phyloP scores from a whole-genome alignment of 2,329 filamentous ascomycete species.

The Colletotrichum theobromicola region DNA sequence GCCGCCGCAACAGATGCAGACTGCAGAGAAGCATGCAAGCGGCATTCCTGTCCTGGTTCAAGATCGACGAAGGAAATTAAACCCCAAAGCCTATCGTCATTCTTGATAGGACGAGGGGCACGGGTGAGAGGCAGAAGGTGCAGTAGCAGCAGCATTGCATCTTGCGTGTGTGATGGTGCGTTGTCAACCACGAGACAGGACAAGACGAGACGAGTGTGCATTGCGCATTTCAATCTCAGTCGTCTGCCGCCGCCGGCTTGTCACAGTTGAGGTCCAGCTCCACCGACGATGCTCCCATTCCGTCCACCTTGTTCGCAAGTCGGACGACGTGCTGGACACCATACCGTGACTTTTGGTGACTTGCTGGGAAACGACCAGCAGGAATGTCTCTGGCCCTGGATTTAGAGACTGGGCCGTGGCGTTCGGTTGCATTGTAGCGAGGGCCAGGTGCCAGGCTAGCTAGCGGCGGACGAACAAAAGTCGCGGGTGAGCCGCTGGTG shows the following conservation, averaged over 20 bases:
- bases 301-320: neutral
- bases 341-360: too few relatives aligned
- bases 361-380: neutral
- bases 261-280: neutral
- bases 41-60: constrained; percentile 9
- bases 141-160: neutral
- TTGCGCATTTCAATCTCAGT: neutral
- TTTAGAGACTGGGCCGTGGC: neutral
- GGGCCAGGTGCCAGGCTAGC: neutral
- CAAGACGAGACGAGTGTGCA: constrained; percentile 2
- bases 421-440: neutral
- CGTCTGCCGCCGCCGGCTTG: neutral
- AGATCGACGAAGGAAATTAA: constrained; percentile 16
- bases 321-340: neutral
- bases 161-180: constrained; percentile 5
- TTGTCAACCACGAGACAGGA: constrained; percentile 14
- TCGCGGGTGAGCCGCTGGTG: neutral
- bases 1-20: neutral
- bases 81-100: neutral
- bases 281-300: constrained; percentile 11
- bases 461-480: neutral
- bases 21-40: constrained; percentile 1
- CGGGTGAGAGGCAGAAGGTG: constrained; percentile 7
- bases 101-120: constrained; percentile 2
- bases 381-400: neutral